Percentiles rank a stretch among this genome's conserved stretches.
Evolutionary conservation across 1,284 basidiomycete genomes (phyloP).

Genomic region (Sanghuangporus sanghuang): DNA sequence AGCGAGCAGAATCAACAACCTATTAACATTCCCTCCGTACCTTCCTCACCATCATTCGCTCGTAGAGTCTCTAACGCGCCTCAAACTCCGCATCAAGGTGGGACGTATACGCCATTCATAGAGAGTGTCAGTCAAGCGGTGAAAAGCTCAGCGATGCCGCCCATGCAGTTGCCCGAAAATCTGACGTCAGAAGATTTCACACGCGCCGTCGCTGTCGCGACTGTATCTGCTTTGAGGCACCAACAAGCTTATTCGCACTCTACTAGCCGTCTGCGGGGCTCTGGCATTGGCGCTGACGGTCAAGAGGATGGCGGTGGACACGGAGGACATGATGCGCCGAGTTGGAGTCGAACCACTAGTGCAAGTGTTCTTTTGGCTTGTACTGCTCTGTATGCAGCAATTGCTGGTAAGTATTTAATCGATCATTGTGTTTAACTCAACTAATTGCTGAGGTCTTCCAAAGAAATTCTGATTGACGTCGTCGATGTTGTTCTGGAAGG

Average conservation of each 20-base stretch:
- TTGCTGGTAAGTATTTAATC: constrained; percentile 62
- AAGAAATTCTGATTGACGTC: constrained; percentile 91
- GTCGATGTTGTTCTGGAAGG: constrained; percentile 93
- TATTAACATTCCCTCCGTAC: constrained; percentile 12
- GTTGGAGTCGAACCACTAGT: constrained; percentile 86
- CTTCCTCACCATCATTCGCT: constrained; percentile 34
- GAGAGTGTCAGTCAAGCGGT: constrained; percentile 75
- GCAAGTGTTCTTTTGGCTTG: constrained; percentile 85
- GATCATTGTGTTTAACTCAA: neutral
- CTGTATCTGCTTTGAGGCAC: constrained; percentile 79
- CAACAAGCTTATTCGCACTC: constrained; percentile 55
- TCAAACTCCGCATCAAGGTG: constrained; percentile 25
- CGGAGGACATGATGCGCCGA: constrained; percentile 92
- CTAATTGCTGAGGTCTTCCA: neutral
- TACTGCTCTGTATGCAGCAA: constrained; percentile 91
- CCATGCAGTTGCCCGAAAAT: constrained; percentile 55
- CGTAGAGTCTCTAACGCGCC: constrained; percentile 57
- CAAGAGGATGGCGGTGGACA: constrained; percentile 51
- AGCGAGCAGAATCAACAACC: neutral
- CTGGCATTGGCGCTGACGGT: constrained; percentile 27
- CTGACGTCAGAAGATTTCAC: constrained; percentile 87
- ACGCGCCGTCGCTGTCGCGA: constrained; percentile 85
- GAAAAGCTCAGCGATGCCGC: constrained; percentile 52
- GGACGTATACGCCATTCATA: constrained; percentile 58
- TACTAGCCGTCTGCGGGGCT: constrained; percentile 35